phyloP scores from a whole-genome alignment of 805 yeast genomes.

The Suhomyces sp. region DNA sequence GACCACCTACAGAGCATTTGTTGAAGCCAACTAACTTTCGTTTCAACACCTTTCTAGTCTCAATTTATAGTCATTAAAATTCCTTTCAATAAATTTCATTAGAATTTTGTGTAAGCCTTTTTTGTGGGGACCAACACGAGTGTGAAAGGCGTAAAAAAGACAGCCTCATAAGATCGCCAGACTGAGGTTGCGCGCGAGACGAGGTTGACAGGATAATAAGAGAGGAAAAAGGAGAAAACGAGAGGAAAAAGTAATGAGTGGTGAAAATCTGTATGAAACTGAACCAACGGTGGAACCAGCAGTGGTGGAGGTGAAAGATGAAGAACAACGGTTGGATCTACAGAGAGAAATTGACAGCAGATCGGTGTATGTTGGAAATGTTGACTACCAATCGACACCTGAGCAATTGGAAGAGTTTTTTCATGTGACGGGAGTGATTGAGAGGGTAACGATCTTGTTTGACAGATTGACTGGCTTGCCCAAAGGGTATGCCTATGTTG shows the following conservation, averaged over 20 bases:
- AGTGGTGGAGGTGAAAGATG: not conserved
- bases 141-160: too few relatives aligned
- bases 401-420: constrained; percentile 49
- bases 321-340: constrained; percentile 3
- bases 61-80: too few relatives aligned
- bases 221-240: not conserved
- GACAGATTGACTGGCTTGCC: constrained; percentile 45
- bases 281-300: not conserved
- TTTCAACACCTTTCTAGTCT: too few relatives aligned
- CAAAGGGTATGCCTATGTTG: constrained; percentile 63
- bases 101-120: not conserved
- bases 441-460: constrained; percentile 51
- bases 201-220: not conserved
- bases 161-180: too few relatives aligned
- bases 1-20: constrained; percentile 87
- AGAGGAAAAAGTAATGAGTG: not conserved
- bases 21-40: constrained; percentile 55
- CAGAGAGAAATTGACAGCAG: constrained; percentile 47
- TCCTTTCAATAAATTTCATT: too few relatives aligned
- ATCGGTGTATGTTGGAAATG: constrained; percentile 54
- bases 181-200: not conserved
- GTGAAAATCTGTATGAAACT: not conserved
- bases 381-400: constrained; percentile 48
- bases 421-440: constrained; percentile 43
- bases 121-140: not conserved